Evolutionary conservation across 441 rosid genomes (phyloP), one percentile per base, ranked within the genome.

Genomic region (Francoa sonchifolia): DNA sequence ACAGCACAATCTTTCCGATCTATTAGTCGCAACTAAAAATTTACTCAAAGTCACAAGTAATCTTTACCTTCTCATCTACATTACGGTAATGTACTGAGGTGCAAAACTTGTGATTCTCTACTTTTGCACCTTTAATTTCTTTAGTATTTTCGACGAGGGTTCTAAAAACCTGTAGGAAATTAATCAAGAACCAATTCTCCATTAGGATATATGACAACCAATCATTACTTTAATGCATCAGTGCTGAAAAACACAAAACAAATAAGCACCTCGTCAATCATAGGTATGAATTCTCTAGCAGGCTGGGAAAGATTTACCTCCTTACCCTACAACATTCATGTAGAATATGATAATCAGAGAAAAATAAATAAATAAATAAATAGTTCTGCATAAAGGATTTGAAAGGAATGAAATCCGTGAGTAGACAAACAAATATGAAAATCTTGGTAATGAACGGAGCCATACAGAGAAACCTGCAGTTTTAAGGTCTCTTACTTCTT

Each of bases 61-160:
- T 41, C 11, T 14, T 58, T 45, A 89, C 98, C 73, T 82, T 80
- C 55, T 80, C 90, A 4, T 90, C 95, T 58, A 82, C 99, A 30
- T 82, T 90, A 60, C 99, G 96, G 60, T 86, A 90, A 70, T 90
- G 99, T 43, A 90, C 90, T 68, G 93, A 74, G 54, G 73, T 50
- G 36, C 99, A 90, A 65, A 90, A 90, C 66, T 90, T 86, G 71
- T 90, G 94, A 58, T 90, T 69, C 68, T 90, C 99, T 48, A 86
- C 88, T 52, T 68, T 82, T 48, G 85, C 69, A 36, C 99, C 96
- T 67, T 74, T 65, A 26, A 86, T 78, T 16, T 54, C 62, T 52
- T 66, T 76, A 14, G 94, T 82, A 28, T 61, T 62, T 61, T 82
- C 85, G 42, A 80, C 76, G 10, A 90, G 96, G 71, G 65, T 70